phyloP scores from a whole-genome alignment of 2,329 filamentous ascomycete species.

The Hymenoscyphus repandus region DNA sequence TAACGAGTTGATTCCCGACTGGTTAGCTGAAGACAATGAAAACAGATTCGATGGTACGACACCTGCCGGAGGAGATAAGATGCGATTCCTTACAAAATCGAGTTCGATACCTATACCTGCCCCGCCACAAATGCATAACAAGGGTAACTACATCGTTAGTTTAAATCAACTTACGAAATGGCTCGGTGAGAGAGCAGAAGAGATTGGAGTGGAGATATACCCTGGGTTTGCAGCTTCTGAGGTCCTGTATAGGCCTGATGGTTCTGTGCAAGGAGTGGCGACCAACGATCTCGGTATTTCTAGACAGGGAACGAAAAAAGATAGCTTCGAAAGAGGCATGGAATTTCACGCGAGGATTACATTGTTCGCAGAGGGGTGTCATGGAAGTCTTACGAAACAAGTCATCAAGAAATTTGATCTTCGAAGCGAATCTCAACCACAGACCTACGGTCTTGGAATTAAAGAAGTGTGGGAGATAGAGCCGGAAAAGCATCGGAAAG shows the following conservation, averaged over 20 bases:
- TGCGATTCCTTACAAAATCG: constrained; percentile 89
- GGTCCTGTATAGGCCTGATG: constrained; percentile 79
- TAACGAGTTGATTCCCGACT: constrained; percentile 87
- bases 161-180: constrained; percentile 93
- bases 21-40: constrained; percentile 84
- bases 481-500: constrained; percentile 85
- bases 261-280: constrained; percentile 86
- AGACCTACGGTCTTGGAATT: constrained; percentile 90
- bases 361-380: constrained; percentile 89
- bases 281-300: constrained; percentile 90
- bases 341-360: constrained; percentile 93
- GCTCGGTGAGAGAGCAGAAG: constrained; percentile 94
- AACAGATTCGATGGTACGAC: constrained; percentile 84
- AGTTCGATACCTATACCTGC: constrained; percentile 73
- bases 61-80: constrained; percentile 74
- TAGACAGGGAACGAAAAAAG: constrained; percentile 77
- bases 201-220: constrained; percentile 92
- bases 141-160: constrained; percentile 96
- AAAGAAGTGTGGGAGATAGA: constrained; percentile 98
- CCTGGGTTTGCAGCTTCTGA: constrained; percentile 94
- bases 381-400: constrained; percentile 92
- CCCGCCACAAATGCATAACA: constrained; percentile 96
- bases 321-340: constrained; percentile 93
- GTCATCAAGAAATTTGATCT: constrained; percentile 92
- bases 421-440: constrained; percentile 79